phyloP scores from a whole-genome alignment of 2,329 filamentous ascomycete species.

The Claviceps pazoutovae region DNA sequence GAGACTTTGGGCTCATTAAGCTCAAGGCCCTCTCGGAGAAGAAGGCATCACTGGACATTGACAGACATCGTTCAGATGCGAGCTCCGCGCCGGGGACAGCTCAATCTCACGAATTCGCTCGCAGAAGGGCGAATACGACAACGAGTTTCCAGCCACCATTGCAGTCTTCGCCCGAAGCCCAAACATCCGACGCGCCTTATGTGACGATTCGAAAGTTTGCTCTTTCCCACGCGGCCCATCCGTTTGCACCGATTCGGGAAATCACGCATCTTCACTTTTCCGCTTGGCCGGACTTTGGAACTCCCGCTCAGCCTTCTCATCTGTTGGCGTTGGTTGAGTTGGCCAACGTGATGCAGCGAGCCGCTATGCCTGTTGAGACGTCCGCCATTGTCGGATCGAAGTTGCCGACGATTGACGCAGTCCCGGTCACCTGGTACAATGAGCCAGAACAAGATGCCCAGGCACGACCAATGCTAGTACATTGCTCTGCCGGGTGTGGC shows the following conservation, averaged over 20 bases:
- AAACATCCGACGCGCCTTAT: slow-evolving; percentile 47
- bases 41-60: slow-evolving; percentile 62
- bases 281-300: slow-evolving; percentile 94
- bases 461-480: slow-evolving; percentile 67
- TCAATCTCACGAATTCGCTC: slow-evolving; percentile 24
- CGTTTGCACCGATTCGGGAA: slow-evolving; percentile 77
- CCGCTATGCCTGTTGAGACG: slow-evolving; percentile 33
- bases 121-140: slow-evolving; percentile 41
- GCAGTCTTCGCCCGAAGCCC: slow-evolving; percentile 13
- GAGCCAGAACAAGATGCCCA: slow-evolving; percentile 42
- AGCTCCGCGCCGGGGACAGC: slow-evolving; percentile 13
- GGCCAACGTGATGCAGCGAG: slow-evolving; percentile 59
- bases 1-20: slow-evolving; percentile 63
- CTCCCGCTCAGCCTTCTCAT: slow-evolving; percentile 76
- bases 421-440: slow-evolving; percentile 33
- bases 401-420: slow-evolving; percentile 14
- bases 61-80: slow-evolving; percentile 32
- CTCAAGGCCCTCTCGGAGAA: slow-evolving; percentile 70
- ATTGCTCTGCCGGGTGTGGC: slow-evolving; percentile 92
- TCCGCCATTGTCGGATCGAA: slow-evolving; percentile 20
- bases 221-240: slow-evolving; percentile 59
- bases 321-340: slow-evolving; percentile 82
- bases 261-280: slow-evolving; percentile 91
- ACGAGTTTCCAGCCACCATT: slow-evolving; percentile 26
- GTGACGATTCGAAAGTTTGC: slow-evolving; percentile 81